Conservation (phyloP, 306 rosid species). For the Cucumis hystrix region DNA sequence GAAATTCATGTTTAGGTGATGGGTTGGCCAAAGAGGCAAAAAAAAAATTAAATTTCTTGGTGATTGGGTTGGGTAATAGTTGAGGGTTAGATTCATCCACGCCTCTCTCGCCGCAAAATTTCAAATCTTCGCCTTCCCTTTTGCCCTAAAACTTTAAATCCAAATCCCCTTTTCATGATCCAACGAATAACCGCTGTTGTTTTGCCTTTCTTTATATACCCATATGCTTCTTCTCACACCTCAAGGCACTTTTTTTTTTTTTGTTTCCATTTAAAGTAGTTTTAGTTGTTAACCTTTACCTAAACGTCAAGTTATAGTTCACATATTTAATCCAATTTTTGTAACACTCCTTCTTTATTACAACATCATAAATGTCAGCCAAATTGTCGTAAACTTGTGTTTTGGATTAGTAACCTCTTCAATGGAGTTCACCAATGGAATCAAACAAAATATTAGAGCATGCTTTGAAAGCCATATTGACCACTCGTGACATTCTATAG, state of each 20-base stretch:
- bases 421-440: no score
- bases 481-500: no score
- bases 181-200: background rate
- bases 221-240: background rate
- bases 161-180: background rate
- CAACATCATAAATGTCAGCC: background rate
- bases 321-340: background rate
- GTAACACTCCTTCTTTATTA: background rate
- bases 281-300: background rate
- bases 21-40: background rate
- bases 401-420: no score
- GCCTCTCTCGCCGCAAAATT: conserved; percentile 7
- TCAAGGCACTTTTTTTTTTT: background rate
- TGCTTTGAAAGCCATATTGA: no score
- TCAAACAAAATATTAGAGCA: no score
- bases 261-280: background rate
- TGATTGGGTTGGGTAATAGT: conserved; percentile 22
- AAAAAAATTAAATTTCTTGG: conserved; percentile 5
- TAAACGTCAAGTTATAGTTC: background rate
- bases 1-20: conserved; percentile 1
- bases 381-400: background rate
- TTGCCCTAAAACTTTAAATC: background rate
- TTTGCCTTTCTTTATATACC: background rate
- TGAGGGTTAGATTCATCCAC: conserved; percentile 42
- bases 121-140: background rate